Base-by-base conservation (phyloP, 345 rosid genomes). In the Camelina sativa region DNA sequence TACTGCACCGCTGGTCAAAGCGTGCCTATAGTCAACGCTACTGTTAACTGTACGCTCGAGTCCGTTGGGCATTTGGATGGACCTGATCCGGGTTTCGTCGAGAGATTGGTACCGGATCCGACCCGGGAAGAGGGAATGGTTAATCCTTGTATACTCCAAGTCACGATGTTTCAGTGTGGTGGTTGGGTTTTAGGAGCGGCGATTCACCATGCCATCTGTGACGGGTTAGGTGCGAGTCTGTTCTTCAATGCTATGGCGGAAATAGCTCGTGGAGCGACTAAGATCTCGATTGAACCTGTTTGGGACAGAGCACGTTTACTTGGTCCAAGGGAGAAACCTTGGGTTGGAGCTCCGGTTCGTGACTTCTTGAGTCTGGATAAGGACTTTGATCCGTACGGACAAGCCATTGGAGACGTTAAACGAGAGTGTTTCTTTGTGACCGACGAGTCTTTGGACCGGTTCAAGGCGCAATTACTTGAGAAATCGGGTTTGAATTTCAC, bases 171-270 rank as follows among this genome's bases (percentile, higher is more conserved):
- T 37, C 79, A 79, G 65, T 91, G 97, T 8, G 98, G 97, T 34
- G 98, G 97, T 6, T 89, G 80, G 74, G 80, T 82, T 43, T 62
- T 93, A 0, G 97, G 93, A 2, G 84, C 96, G n/a, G 79, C 96
- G 7, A 73, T 89, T 30, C 91, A 91, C 64, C 90, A 91, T 57
- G 80, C 86, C 4, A 40, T 93, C 69, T 89, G 95, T 22, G 97
- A 93, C 11, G 98, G 97, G 25, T 75, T 88, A 9, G 98, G 97
- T 2, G 93, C 92, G 19, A 93, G 93, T n/a, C 85, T 76, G n/a
- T 88, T 93, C 72, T 93, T 93, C 51, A 83, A 79, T 30, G 84
- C 76, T 2, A 77, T 81, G 76, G 96, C 90, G 0, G 98, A 88
- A 68, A 11, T 91, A 75, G 96, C 97, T 4, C 88, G 97, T 1